Evolutionary conservation across 768 basidiomycete genomes (phyloP), one percentile per base, ranked within the genome.

Genomic region (Serpula lacrymans): DNA sequence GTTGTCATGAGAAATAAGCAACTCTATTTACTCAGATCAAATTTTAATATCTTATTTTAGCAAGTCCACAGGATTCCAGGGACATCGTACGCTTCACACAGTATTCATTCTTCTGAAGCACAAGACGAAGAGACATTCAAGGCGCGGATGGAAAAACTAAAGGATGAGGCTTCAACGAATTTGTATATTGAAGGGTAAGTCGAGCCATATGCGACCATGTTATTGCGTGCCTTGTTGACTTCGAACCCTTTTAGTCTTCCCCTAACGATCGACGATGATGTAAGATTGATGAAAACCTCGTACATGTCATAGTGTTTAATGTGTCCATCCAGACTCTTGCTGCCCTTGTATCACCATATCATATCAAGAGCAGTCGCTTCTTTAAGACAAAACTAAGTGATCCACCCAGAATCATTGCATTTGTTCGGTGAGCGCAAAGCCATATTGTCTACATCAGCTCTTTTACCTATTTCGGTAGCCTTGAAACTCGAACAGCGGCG

Each of bases 61-160:
- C 76, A 72, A 65, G 70, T 83, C n/a, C 87, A 90, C 63, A 87
- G 88, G 55, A 89, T 90, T 32, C 87, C 86, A 5, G 87, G 87
- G 8, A 84, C 85, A 2, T 58, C 70, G 31, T 85, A 84, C 50
- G 72, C 80, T 6, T 69, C 70, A 26, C 46, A 62, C 10, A 37
- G 36, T 24, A 42, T 37, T 8, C 52, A 57, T 27, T 50, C 53
- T 14, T 51, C 49, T n/a, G 59, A 59, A 28, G 32, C 24, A 30
- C 53, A 49, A 3, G 61, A 69, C 25, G 58, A 53, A 17, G 62
- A 57, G 32, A 68, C 74, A 2, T 88, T 89, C 74, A 88, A 87
- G 60, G 65, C 73, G n/a, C 76, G 78, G 59, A 89, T 89, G 87
- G 86, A 87, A 54, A 77, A 74, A 42, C 63, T 88, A 38, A 72